Evolutionary conservation across 2,329 filamentous ascomycete genomes (phyloP), one percentile per base, ranked within the genome.

Genomic region (Polytolypa hystricis): DNA sequence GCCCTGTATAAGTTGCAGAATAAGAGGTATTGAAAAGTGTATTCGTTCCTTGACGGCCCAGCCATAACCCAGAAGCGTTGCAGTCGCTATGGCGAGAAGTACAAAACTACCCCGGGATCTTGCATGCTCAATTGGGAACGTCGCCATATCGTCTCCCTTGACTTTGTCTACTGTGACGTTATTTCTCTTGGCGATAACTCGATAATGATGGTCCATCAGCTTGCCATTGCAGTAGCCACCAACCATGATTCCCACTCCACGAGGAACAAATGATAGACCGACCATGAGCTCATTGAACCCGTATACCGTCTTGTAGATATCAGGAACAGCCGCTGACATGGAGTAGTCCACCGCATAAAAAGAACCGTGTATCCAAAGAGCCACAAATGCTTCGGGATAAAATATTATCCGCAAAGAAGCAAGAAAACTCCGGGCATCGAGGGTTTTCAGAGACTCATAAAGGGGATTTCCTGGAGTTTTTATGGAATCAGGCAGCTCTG

Each of bases 141-240:
- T 25, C 7, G 21, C n/a, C n/a, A 25, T 7, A n/a, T 25, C 21
- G 21, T 25, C 21, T 7, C 21, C 21, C 7, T 7, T n/a, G n/a
- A 25, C 21, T n/a, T n/a, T 69, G 55, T 83, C n/a, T 7, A 25
- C n/a, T 7, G n/a, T 25, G 7, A 7, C 7, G 21, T 25, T 25
- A n/a, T 25, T 7, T 25, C n/a, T 25, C n/a, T n/a, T 25, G n/a
- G 21, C 21, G 7, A 25, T n/a, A 7, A 25, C 21, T n/a, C n/a
- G 7, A n/a, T 25, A 91, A 55, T 86, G 85, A 67, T 73, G 77
- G 56, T 84, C 80, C 23, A 83, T 67, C 1, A 74, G 46, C 1
- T 66, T 65, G 3, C 83, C 80, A 20, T 54, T 56, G 3, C 18
- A 8, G 14, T 11, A 20, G 10, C 27, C 35, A 1, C 35, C 35